Evolutionary conservation across 176 grass and related monocot species (phyloP).

Genomic region (Paspalum vaginatum): DNA sequence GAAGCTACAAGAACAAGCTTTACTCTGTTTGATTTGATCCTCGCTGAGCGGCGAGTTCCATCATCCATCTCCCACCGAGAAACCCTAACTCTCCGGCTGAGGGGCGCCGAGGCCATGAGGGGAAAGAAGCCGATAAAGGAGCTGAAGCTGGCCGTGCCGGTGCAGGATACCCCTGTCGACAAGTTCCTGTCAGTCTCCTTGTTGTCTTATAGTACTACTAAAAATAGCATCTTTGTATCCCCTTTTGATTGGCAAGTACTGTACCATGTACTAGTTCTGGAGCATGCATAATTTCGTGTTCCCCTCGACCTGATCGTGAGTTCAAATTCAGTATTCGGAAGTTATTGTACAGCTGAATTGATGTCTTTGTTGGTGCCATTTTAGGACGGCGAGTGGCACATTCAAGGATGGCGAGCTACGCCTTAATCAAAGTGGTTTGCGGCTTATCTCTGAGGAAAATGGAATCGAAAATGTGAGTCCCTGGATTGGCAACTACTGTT

Average conservation of each 20-base stretch:
- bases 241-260: neutral
- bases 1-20: neutral
- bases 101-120: constrained; percentile 61
- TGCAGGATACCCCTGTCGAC: constrained; percentile 73
- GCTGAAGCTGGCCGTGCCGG: constrained; percentile 76
- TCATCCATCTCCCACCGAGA: constrained; percentile 7
- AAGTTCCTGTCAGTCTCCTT: constrained; percentile 63
- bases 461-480: constrained; percentile 50
- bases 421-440: constrained; percentile 76
- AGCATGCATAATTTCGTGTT: neutral
- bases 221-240: neutral
- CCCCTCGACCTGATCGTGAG: neutral
- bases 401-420: constrained; percentile 92
- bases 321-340: constrained; percentile 4
- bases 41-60: neutral
- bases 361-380: constrained; percentile 18
- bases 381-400: constrained; percentile 93
- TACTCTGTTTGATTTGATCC: neutral
- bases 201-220: neutral
- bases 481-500: neutral
- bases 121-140: constrained; percentile 64
- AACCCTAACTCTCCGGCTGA: constrained; percentile 35
- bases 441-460: constrained; percentile 67
- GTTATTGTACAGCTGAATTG: neutral
- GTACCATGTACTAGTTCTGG: neutral